Evolutionary conservation across 2,329 filamentous ascomycete genomes (phyloP).

Genomic region (Sarocladium strictum): DNA sequence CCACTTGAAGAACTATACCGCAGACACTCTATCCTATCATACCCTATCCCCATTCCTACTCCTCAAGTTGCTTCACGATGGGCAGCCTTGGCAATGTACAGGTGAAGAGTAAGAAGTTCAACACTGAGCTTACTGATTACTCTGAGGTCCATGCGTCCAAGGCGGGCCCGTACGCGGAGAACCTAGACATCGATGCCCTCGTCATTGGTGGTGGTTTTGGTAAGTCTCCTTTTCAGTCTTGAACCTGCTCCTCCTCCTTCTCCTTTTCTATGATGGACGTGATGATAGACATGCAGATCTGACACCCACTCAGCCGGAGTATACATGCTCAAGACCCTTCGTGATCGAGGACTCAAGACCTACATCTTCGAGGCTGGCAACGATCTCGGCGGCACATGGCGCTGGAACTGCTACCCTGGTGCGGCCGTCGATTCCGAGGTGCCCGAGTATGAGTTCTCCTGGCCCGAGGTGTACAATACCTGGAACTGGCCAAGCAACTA

Average conservation of each 20-base stretch:
- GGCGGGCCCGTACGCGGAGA: slow-evolving; percentile 33
- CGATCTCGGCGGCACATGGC: slow-evolving; percentile 48
- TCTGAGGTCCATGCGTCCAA: slow-evolving; percentile 22
- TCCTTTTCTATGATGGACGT: too few relatives aligned
- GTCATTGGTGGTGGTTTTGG: slow-evolving; percentile 40
- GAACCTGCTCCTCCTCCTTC: not conserved
- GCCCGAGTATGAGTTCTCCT: slow-evolving; percentile 47
- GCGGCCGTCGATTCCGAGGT: slow-evolving; percentile 48
- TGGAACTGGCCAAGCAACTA: slow-evolving; percentile 53
- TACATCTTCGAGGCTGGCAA: slow-evolving; percentile 47
- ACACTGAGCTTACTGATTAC: slow-evolving; percentile 34
- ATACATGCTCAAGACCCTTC: slow-evolving; percentile 45
- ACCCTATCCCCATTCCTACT: too few relatives aligned
- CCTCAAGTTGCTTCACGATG: too few relatives aligned
- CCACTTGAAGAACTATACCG: too few relatives aligned
- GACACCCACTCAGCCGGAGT: slow-evolving; percentile 30
- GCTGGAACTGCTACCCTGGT: slow-evolving; percentile 51
- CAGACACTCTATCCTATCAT: too few relatives aligned
- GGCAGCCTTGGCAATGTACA: not conserved
- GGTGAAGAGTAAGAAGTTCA: slow-evolving; percentile 28
- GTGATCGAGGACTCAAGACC: slow-evolving; percentile 40
- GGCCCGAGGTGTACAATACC: slow-evolving; percentile 44
- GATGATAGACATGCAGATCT: too few relatives aligned
- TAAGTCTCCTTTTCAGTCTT: slow-evolving; percentile 14
- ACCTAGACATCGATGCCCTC: slow-evolving; percentile 37